A percentile compares a stretch with the other conserved stretches of the same genome.
These are phyloP conservation scores for Diplodia sapinea DNA, from an alignment of 2,329 filamentous ascomycete genomes.

Conservation along the genomic window DNA sequence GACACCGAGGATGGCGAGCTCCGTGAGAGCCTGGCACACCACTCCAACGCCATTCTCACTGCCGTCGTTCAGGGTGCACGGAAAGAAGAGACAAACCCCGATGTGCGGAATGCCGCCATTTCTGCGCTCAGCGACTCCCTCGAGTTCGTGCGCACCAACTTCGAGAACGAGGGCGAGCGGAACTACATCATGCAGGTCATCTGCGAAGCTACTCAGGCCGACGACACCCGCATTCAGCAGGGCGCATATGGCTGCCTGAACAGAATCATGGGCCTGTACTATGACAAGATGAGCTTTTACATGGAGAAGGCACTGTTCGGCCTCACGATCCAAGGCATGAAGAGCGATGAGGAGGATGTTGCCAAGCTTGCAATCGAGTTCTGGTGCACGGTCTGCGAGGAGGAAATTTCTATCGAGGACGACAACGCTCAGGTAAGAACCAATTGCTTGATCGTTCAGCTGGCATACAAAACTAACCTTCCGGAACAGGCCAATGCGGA, in stretches of 20 bases:
- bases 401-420: constrained; percentile 97
- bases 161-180: constrained; percentile 97
- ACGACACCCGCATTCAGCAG: constrained; percentile 89
- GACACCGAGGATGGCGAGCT: constrained; percentile 91
- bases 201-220: constrained; percentile 95
- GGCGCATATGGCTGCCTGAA: constrained; percentile 97
- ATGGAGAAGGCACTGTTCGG: constrained; percentile 99
- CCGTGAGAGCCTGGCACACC: constrained; percentile 76
- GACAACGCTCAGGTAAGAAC: constrained; percentile 79
- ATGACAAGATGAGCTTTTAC: constrained; percentile 99
- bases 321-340: constrained; percentile 97
- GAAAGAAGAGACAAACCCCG: constrained; percentile 90
- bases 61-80: constrained; percentile 96
- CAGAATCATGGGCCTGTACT: constrained; percentile 98
- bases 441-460: not conserved
- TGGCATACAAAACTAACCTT: not conserved
- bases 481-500: constrained; percentile 64
- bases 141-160: constrained; percentile 97
- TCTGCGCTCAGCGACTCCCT: constrained; percentile 93
- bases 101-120: constrained; percentile 92
- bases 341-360: constrained; percentile 95
- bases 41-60: constrained; percentile 97
- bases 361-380: constrained; percentile 98
- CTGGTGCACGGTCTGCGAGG: constrained; percentile 99
- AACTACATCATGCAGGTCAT: constrained; percentile 99